phyloP scores from a whole-genome alignment of 768 basidiomycete species.

The Lentinula guzmanii region DNA sequence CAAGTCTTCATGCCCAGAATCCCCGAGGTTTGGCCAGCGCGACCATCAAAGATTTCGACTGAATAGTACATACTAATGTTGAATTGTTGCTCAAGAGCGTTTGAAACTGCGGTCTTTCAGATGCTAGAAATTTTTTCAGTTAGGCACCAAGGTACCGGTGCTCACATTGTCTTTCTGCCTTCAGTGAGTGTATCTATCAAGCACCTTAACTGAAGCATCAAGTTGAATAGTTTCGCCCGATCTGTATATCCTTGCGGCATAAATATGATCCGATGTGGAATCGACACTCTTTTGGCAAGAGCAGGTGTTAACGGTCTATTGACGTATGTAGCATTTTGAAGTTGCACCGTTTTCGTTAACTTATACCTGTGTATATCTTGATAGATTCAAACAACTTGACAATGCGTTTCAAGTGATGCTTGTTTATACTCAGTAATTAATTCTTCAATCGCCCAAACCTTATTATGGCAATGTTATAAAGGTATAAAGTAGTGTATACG shows the following conservation, averaged over 20 bases:
- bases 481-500: neutral
- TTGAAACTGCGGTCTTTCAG: neutral
- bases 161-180: neutral
- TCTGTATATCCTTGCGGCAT: neutral
- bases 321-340: neutral
- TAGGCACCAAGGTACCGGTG: neutral
- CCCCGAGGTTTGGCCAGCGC: neutral
- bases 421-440: neutral
- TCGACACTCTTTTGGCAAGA: neutral
- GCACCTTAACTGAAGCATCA: neutral
- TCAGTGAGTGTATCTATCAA: neutral
- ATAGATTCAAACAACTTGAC: neutral
- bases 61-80: neutral
- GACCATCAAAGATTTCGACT: conserved; percentile 3
- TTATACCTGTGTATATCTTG: neutral
- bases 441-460: neutral
- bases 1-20: neutral
- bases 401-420: conserved; percentile 2
- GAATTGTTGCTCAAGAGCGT: neutral
- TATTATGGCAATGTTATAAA: neutral
- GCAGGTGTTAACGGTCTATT: neutral
- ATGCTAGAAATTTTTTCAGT: neutral
- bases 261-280: neutral
- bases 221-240: neutral
- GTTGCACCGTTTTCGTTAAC: neutral